Conservation (phyloP, 345 rosid genomes). For the Populus ilicifolia region DNA sequence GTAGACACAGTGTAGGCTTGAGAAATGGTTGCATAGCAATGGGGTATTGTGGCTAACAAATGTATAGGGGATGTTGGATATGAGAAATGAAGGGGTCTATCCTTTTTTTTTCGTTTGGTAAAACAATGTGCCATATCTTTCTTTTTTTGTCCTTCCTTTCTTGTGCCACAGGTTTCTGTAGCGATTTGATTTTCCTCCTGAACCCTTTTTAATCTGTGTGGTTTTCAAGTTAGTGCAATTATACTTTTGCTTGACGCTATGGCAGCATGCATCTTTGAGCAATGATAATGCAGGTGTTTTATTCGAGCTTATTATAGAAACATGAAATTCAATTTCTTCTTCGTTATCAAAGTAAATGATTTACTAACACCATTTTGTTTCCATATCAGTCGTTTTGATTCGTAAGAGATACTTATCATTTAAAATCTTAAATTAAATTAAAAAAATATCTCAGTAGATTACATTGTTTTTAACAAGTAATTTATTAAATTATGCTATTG, state of each 20-base stretch:
- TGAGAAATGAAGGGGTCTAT: slow-evolving; percentile 11
- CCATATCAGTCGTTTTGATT: no score
- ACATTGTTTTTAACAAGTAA: no score
- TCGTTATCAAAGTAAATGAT: no score
- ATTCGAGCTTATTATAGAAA: no score
- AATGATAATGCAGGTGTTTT: no score
- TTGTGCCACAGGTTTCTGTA: not conserved
- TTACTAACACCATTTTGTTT: no score
- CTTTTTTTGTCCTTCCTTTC: not conserved
- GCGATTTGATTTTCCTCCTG: not conserved
- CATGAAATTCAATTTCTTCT: no score
- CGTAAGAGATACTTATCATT: no score
- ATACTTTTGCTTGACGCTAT: not conserved
- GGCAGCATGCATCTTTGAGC: not conserved
- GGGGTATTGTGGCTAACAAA: slow-evolving; percentile 5
- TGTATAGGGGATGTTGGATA: slow-evolving; percentile 30
- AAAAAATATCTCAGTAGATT: no score
- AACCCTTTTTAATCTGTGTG: not conserved
- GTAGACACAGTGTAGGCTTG: not conserved
- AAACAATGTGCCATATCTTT: not conserved
- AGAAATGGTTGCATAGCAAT: slow-evolving; percentile 9
- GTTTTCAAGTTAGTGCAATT: not conserved
- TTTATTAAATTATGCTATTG: no score
- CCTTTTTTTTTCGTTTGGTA: not conserved
- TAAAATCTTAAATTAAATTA: no score